A percentile compares a stretch with the other conserved stretches of the same genome.
phyloP scores from a whole-genome alignment of 805 yeast species.

The Metschnikowia arizonensis region DNA sequence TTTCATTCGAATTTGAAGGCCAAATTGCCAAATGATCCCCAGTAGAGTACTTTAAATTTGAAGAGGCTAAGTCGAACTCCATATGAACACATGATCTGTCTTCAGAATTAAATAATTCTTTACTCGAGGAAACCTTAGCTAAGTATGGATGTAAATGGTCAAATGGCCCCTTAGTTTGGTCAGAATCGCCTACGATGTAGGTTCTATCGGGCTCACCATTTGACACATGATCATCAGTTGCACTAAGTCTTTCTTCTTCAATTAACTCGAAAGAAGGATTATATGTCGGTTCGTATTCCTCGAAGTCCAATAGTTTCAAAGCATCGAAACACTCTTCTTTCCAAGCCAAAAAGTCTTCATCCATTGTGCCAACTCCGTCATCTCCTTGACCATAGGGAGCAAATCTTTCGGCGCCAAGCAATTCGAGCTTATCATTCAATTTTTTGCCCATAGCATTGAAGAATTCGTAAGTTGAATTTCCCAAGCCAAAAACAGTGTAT shows the following conservation, averaged over 20 bases:
- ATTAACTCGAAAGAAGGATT: conserved; percentile 59
- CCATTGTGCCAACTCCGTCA: conserved; percentile 91
- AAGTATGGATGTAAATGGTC: conserved; percentile 78
- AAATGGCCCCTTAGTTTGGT: conserved; percentile 64
- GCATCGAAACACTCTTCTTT: conserved; percentile 70
- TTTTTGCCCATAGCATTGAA: conserved; percentile 79
- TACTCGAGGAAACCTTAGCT: conserved; percentile 57
- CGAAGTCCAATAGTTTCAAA: conserved; percentile 61
- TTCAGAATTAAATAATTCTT: conserved; percentile 64
- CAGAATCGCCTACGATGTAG: conserved; percentile 26
- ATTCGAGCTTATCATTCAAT: conserved; percentile 46
- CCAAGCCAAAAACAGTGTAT: conserved; percentile 83
- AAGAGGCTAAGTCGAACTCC: conserved; percentile 75
- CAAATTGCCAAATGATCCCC: conserved; percentile 96
- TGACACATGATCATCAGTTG: conserved; percentile 32
- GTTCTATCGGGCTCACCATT: conserved; percentile 79
- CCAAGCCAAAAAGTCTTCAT: conserved; percentile 93
- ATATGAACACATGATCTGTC: conserved; percentile 82
- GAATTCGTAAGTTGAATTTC: conserved; percentile 91
- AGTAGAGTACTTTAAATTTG: conserved; percentile 79
- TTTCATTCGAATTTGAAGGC: conserved; percentile 84
- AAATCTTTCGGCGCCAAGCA: conserved; percentile 67
- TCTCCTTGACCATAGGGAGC: conserved; percentile 90
- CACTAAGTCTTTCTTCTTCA: conserved; percentile 30
- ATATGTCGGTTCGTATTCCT: conserved; percentile 76